Evolutionary conservation across 768 basidiomycete species (phyloP), one percentile per base, ranked within the genome.

Genomic region (Galerina marginata): DNA sequence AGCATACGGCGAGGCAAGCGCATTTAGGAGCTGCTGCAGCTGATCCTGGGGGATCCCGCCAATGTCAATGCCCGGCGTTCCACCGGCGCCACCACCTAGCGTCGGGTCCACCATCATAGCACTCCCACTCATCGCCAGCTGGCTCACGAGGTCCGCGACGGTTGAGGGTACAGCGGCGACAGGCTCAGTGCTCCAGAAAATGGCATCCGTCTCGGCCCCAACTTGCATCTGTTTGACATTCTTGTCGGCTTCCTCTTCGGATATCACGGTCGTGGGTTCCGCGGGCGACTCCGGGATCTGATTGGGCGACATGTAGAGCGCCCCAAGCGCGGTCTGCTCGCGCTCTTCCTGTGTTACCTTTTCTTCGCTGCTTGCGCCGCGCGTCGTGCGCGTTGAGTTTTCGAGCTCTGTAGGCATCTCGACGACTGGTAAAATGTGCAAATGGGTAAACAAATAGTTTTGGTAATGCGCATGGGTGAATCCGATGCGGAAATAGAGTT

Each of bases 261-360:
- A 69, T 60, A 89, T 80, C 64, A 81, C 77, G 61, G 75, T 72
- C 16, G 83, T 71, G 26, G 89, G 87, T 74, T 93, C 93, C 40
- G 84, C 83, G 16, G 93, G 90, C 59, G 87, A 84, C 50, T 93
- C 91, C 45, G 93, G 93, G 66, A 93, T 89, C 63, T 90, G 89
- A 47, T 81, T 79, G 46, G 79, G 72, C 11, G 81, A 82, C 80
- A 90, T 87, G 72, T 95, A 95, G 37, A 91, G 71, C 44, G 92
- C 91, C 25, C 84, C 84, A 20, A 94, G 80, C 29, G 90, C 89
- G 14, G 86, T 88, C 72, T 88, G 84, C 71, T 95, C 93, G 54
- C 93, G 86, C 72, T 87, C 81, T 72, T 90, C 93, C 73, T 95
- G 93, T 20, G 78, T 77, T 39, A 64, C 66, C 72, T 86, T 90